Conservation (phyloP, 345 rosid species). For the Sisymbrium irio region DNA sequence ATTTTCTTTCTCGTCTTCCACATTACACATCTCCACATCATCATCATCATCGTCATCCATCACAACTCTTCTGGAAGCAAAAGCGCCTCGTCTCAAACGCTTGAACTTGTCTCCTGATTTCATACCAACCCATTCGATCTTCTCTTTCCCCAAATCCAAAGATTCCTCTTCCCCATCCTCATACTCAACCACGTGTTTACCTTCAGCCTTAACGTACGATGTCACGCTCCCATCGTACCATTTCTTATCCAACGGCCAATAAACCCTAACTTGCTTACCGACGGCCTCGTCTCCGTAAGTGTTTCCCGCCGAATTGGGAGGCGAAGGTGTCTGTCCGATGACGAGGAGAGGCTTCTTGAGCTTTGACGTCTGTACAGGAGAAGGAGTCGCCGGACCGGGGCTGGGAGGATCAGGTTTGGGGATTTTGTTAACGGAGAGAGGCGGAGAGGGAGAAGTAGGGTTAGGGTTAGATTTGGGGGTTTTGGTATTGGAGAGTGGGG, state of each 20-base stretch:
- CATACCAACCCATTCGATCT: constrained; percentile 67
- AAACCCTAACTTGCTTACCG: constrained; percentile 67
- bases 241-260: constrained; percentile 87
- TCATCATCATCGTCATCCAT: constrained; percentile 43
- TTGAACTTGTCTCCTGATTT: constrained; percentile 41
- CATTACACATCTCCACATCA: constrained; percentile 36
- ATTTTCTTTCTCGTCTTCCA: constrained; percentile 35
- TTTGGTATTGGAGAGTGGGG: constrained; percentile 44
- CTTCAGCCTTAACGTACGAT: constrained; percentile 44
- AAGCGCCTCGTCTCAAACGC: constrained; percentile 61
- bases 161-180: constrained; percentile 86
- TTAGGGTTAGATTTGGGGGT: constrained; percentile 40
- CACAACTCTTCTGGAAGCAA: constrained; percentile 45
- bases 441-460: constrained; percentile 25
- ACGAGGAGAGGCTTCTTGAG: constrained; percentile 61
- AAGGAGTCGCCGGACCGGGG: constrained; percentile 65
- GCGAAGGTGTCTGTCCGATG: constrained; percentile 51
- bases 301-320: constrained; percentile 25
- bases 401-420: constrained; percentile 32
- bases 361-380: constrained; percentile 57
- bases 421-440: constrained; percentile 37
- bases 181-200: constrained; percentile 71
- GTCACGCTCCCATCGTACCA: constrained; percentile 82
- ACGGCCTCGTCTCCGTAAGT: constrained; percentile 58
- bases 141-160: constrained; percentile 83